Evolutionary conservation across 2,329 filamentous ascomycete species (phyloP).

Genomic region (Sporothrix mexicana): DNA sequence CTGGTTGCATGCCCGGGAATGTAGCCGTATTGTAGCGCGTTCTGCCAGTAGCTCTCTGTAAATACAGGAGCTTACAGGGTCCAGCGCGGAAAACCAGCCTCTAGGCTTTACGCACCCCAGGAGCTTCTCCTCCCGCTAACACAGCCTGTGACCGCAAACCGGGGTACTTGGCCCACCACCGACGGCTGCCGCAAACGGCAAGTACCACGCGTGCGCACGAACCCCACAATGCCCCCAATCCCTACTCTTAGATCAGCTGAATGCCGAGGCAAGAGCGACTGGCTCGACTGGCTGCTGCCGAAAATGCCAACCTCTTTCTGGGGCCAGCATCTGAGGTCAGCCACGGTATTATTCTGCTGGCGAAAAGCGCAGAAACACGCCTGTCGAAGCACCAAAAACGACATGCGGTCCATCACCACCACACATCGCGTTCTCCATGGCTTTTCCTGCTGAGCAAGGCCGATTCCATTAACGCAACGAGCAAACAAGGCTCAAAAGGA

Average conservation of each 20-base stretch:
- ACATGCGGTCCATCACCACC: constrained; percentile 23
- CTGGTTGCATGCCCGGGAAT: constrained; percentile 21
- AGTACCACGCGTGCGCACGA: constrained; percentile 3
- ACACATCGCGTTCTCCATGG: constrained; percentile 31
- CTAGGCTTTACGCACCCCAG: not conserved
- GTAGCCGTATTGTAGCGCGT: constrained; percentile 18
- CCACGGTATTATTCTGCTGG: constrained; percentile 26
- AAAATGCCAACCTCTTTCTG: constrained; percentile 31
- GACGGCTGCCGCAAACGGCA: constrained; percentile 20
- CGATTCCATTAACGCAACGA: constrained; percentile 25
- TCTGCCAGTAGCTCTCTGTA: not conserved
- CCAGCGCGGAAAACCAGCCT: constrained; percentile 1
- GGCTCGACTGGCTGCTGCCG: constrained; percentile 22
- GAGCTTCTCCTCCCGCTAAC: constrained; percentile 10
- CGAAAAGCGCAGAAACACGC: constrained; percentile 22
- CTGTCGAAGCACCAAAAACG: constrained; percentile 1
- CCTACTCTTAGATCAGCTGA: constrained; percentile 33
- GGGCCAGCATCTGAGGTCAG: constrained; percentile 28
- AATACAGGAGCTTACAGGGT: not conserved
- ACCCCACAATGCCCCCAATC: constrained; percentile 31
- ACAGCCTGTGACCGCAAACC: constrained; percentile 9
- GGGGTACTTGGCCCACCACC: constrained; percentile 4
- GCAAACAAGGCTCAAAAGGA: not conserved
- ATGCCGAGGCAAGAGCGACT: constrained; percentile 36
- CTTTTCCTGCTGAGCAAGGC: constrained; percentile 17